Evolutionary conservation across 2,329 filamentous ascomycete genomes (phyloP).

Genomic region (Claviceps quebecensis): DNA sequence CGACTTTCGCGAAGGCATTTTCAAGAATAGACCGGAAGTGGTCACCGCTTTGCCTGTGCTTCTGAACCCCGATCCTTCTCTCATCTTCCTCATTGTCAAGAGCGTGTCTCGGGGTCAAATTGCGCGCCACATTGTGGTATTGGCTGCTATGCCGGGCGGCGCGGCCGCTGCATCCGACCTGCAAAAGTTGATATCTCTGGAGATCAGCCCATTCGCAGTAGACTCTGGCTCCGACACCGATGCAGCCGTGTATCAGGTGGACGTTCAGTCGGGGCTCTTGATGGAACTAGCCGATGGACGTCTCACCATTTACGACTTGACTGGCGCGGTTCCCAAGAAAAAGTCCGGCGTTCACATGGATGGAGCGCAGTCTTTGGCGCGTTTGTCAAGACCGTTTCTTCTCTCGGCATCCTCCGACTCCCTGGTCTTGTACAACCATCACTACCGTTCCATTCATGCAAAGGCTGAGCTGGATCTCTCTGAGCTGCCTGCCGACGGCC

Average conservation of each 20-base stretch:
- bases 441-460: constrained; percentile 48
- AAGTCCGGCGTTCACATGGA: constrained; percentile 38
- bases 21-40: constrained; percentile 39
- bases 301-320: constrained; percentile 50
- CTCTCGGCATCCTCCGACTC: constrained; percentile 43
- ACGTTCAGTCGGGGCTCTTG: constrained; percentile 49
- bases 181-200: constrained; percentile 25
- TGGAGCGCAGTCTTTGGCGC: constrained; percentile 46
- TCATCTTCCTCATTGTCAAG: constrained; percentile 38
- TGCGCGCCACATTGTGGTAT: constrained; percentile 18
- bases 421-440: constrained; percentile 53
- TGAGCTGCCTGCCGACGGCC: constrained; percentile 21
- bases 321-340: constrained; percentile 45
- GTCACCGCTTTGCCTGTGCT: constrained; percentile 36
- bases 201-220: constrained; percentile 23
- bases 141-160: constrained; percentile 18
- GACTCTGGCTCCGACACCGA: constrained; percentile 8
- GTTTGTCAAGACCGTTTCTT: constrained; percentile 52
- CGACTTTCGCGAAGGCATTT: constrained; percentile 39
- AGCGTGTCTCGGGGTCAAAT: constrained; percentile 17
- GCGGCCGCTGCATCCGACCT: constrained; percentile 13
- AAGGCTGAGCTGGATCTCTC: constrained; percentile 31
- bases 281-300: constrained; percentile 41
- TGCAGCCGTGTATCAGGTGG: constrained; percentile 35
- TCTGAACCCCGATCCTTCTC: constrained; percentile 33